Evolutionary conservation across 805 yeast species (phyloP).

Genomic region (Deakozyma indianensis): DNA sequence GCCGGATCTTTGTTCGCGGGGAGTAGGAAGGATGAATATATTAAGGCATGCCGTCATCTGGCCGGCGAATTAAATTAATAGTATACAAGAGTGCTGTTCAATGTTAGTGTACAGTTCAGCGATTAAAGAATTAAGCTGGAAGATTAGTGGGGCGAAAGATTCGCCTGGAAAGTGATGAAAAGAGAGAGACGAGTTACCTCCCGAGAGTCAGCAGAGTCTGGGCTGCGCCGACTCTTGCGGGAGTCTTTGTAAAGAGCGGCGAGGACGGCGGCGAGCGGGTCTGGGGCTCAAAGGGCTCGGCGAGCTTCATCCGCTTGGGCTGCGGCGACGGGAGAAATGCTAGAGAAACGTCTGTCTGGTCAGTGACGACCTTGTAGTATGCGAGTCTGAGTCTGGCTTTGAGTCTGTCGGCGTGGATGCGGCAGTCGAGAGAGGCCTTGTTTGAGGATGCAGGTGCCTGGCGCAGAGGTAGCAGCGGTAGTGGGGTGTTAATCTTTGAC

Average conservation of each 20-base stretch:
- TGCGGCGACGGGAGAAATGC: slow-evolving; percentile 11
- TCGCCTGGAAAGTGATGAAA: no score
- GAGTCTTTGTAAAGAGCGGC: not conserved
- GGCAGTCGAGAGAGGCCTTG: not conserved
- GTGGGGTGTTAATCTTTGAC: not conserved
- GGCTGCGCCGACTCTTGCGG: not conserved
- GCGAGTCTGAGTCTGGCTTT: slow-evolving; percentile 20
- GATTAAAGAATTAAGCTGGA: no score
- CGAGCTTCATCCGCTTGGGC: slow-evolving; percentile 1
- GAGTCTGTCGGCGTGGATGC: slow-evolving; percentile 14
- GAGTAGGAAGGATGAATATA: slow-evolving; percentile 5
- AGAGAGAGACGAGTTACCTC: no score
- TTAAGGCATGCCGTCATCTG: no score
- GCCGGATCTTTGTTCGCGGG: slow-evolving; percentile 12
- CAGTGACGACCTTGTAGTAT: slow-evolving; percentile 19
- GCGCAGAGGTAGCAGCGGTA: not conserved
- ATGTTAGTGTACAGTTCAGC: no score
- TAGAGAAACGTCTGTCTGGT: slow-evolving; percentile 17
- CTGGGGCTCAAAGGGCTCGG: not conserved
- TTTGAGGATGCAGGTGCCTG: not conserved
- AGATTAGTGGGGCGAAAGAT: no score
- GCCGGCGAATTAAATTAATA: slow-evolving; percentile 1
- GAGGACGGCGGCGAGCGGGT: not conserved
- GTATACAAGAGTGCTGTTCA: no score
- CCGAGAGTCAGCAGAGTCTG: not conserved